These are phyloP conservation scores for Rutidosis leptorrhynchoides DNA, from an alignment of 129 eudicot species.

Conservation along the genomic window DNA sequence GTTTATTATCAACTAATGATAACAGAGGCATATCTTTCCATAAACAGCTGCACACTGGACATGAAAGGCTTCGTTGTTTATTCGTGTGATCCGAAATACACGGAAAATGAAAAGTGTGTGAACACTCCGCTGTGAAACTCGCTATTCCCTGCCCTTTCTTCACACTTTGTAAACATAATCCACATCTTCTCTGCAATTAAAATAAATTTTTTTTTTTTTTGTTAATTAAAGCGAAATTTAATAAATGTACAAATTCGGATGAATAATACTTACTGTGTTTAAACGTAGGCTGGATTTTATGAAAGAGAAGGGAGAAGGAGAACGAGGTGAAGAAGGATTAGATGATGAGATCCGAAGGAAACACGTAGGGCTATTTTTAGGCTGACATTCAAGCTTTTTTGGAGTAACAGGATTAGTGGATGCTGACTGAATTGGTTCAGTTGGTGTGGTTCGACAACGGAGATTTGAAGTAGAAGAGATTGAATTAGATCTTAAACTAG, in stretches of 20 bases:
- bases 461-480: slow-evolving; percentile 46
- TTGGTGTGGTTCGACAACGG: slow-evolving; percentile 49
- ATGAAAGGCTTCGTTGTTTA: slow-evolving; percentile 35
- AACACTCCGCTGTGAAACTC: slow-evolving; percentile 84
- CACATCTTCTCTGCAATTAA: slow-evolving; percentile 70
- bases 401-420: slow-evolving; percentile 43
- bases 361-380: slow-evolving; percentile 36
- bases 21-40: slow-evolving; percentile 40
- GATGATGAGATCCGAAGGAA: slow-evolving; percentile 42
- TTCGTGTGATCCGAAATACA: slow-evolving; percentile 35
- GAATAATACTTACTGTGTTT: slow-evolving; percentile 42
- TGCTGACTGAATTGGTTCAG: slow-evolving; percentile 19
- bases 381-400: slow-evolving; percentile 54
- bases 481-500: slow-evolving; percentile 47
- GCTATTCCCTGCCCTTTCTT: slow-evolving; percentile 85
- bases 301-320: slow-evolving; percentile 68
- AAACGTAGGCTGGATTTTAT: slow-evolving; percentile 66
- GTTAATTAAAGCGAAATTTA: neutral
- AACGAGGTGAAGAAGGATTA: slow-evolving; percentile 68
- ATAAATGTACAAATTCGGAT: no score
- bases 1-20: slow-evolving; percentile 18
- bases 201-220: neutral
- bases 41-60: slow-evolving; percentile 38
- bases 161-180: slow-evolving; percentile 66
- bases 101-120: slow-evolving; percentile 75